Evolutionary conservation across 345 rosid species (phyloP), one percentile per base, ranked within the genome.

Genomic region (Ceriops tagal): DNA sequence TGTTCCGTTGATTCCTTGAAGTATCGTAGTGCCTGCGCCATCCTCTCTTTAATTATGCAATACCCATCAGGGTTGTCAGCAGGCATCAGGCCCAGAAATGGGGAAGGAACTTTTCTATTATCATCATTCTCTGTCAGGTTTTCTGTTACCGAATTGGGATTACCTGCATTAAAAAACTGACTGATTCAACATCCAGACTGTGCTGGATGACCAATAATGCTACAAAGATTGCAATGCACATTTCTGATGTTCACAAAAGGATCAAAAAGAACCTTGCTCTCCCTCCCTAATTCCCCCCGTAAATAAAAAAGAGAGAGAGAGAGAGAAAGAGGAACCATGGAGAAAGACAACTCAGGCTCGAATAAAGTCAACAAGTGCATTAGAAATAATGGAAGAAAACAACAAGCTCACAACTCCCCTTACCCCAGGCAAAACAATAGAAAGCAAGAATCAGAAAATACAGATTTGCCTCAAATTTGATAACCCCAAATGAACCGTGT

Each of bases 1-100:
- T 93, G 97, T 8, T 83, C 96, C 4, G 91, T 87, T 24, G 95
- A 88, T 64, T 91, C 97, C 71, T 88, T 93, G 69, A 91, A 87
- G 77, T 81, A 83, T 18, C 95, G 74, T 6, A 93, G 84, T 16
- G 97, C 98, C 73, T 82, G 95, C 22, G 95, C 84, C 92, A 93
- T 87, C 84, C 89, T 89, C 73, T 88, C 96, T 79, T 89, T 91
- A 61, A 91, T 89, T 6, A 85, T 71, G 68, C 83, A 85, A 63
- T 80, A 78, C 24, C 73, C 81, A 75, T 93, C 98, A 19, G 83
- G 81, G 72, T 80, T 88, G 61, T 88, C 95, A 21, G 65, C 11
- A 2, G 96, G 90, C 81, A 74, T 51, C 71, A 77, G 39, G 59
- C 86, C 87, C 58, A 70, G 62, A 70, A 73, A 61, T 1, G 95